Conservation (phyloP, 805 yeast species). For the Suhomyces sp. region DNA sequence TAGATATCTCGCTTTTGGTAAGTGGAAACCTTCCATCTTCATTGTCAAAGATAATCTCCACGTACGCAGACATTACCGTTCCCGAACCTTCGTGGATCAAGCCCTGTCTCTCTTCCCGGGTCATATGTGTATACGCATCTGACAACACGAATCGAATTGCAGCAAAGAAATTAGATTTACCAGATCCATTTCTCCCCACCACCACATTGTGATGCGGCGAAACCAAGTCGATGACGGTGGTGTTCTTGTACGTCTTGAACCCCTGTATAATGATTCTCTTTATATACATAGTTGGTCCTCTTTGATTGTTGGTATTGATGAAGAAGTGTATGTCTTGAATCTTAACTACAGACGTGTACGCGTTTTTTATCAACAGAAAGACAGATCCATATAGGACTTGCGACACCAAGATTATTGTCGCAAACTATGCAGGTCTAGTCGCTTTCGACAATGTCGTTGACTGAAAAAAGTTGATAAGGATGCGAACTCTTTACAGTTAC, state of each 20-base stretch:
- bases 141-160: constrained; percentile 91
- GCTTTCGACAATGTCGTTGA: no score
- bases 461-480: no score
- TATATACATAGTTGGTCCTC: no score
- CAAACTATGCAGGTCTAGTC: no score
- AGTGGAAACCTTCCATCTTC: constrained; percentile 72
- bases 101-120: constrained; percentile 82
- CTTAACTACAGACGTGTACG: no score
- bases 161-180: constrained; percentile 92
- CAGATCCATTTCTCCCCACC: constrained; percentile 93
- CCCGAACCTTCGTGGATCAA: constrained; percentile 89
- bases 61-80: constrained; percentile 88
- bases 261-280: constrained; percentile 77
- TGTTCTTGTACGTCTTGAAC: constrained; percentile 86
- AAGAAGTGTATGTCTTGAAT: no score
- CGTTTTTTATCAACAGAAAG: no score
- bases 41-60: constrained; percentile 86
- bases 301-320: no score
- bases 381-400: no score
- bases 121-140: constrained; percentile 83
- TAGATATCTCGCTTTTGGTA: constrained; percentile 62
- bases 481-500: no score
- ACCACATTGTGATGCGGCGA: constrained; percentile 83
- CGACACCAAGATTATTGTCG: no score
- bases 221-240: constrained; percentile 71